Conservation (phyloP, 2,329 filamentous ascomycete genomes). For the Hortaea werneckii region DNA sequence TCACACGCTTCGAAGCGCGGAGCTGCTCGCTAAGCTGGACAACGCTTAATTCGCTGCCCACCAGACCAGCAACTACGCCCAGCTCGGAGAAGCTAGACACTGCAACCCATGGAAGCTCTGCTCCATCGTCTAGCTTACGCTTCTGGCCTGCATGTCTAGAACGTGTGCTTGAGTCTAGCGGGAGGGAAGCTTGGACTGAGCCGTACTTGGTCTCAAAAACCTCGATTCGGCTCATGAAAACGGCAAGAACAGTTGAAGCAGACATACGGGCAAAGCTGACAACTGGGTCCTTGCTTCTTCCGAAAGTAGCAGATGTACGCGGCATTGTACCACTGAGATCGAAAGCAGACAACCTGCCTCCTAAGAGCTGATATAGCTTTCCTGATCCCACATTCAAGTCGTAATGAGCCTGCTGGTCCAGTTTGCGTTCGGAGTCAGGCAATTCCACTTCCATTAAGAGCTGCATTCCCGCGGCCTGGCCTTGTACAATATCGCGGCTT, state of each 20-base stretch:
- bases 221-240: conserved; percentile 46
- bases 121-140: conserved; percentile 6
- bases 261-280: conserved; percentile 58
- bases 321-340: conserved; percentile 55
- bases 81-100: conserved; percentile 53
- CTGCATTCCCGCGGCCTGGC: conserved; percentile 8
- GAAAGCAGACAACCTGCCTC: conserved; percentile 48
- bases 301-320: conserved; percentile 43
- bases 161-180: conserved; percentile 14
- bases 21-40: conserved; percentile 42
- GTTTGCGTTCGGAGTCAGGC: conserved; percentile 5
- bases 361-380: conserved; percentile 49
- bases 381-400: conserved; percentile 48
- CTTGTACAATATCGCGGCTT: conserved; percentile 1
- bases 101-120: conserved; percentile 5
- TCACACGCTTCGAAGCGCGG: conserved; percentile 27
- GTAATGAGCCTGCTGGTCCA: conserved; percentile 8
- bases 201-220: conserved; percentile 62
- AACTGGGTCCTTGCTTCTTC: conserved; percentile 36
- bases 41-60: conserved; percentile 54
- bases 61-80: conserved; percentile 55
- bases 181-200: conserved; percentile 36
- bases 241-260: conserved; percentile 53
- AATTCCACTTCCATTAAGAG: conserved; percentile 15
- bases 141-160: conserved; percentile 3